phyloP scores from a whole-genome alignment of 83 land plant species.

The Diphasiastrum complanatum region DNA sequence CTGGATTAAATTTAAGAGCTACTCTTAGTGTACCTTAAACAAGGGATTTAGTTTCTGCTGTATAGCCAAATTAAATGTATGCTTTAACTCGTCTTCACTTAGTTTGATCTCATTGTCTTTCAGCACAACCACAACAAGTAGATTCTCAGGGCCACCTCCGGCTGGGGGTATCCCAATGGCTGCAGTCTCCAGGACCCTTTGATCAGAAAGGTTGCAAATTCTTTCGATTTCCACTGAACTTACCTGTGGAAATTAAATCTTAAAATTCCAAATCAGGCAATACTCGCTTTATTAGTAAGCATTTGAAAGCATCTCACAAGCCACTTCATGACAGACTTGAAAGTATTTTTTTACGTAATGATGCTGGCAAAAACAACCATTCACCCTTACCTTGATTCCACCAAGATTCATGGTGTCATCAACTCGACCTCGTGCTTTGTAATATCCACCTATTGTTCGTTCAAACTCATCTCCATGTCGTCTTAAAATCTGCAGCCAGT shows the following conservation, averaged over 20 bases:
- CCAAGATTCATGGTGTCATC: slow-evolving; percentile 99
- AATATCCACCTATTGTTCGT: slow-evolving; percentile 62
- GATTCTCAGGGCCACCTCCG: slow-evolving; percentile 84
- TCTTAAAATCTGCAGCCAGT: slow-evolving; percentile 69
- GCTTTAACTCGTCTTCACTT: slow-evolving; percentile 35
- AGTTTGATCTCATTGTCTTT: slow-evolving; percentile 32
- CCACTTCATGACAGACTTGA: no score
- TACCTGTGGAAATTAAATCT: slow-evolving; percentile 38
- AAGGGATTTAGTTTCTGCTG: slow-evolving; percentile 84
- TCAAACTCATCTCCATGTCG: slow-evolving; percentile 96
- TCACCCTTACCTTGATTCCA: slow-evolving; percentile 74
- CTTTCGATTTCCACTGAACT: slow-evolving; percentile 96
- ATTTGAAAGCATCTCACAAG: no score
- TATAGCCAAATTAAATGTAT: slow-evolving; percentile 53
- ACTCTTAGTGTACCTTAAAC: slow-evolving; percentile 54
- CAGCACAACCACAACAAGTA: slow-evolving; percentile 63
- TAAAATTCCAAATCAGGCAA: not conserved
- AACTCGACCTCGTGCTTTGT: slow-evolving; percentile 86
- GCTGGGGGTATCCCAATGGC: slow-evolving; percentile 81
- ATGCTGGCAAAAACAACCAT: slow-evolving; percentile 7
- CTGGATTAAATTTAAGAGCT: not conserved
- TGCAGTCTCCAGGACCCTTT: slow-evolving; percentile 75
- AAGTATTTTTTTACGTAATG: no score
- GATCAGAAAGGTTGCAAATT: slow-evolving; percentile 65
- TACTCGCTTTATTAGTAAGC: no score